phyloP scores from a whole-genome alignment of 176 grass and related monocot genomes.

The Cenchrus fungigraminus region DNA sequence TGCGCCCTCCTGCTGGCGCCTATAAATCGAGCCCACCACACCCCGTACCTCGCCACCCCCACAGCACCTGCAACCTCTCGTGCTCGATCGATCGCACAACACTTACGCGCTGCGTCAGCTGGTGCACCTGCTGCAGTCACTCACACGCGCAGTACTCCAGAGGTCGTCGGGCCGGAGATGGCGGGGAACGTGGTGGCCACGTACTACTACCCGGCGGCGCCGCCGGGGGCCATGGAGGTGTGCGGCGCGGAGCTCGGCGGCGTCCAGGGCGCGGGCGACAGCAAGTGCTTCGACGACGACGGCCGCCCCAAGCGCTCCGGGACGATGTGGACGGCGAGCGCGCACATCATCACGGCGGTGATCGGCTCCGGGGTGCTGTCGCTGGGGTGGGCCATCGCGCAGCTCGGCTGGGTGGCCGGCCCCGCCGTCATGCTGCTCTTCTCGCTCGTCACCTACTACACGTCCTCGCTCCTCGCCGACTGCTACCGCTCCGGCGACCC shows the following conservation, averaged over 20 bases:
- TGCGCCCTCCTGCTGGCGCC: not conserved
- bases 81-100: too few species aligned
- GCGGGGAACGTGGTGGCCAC: too few species aligned
- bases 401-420: slow-evolving; percentile 85
- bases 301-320: slow-evolving; percentile 54
- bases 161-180: too few species aligned
- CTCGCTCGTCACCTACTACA: slow-evolving; percentile 89
- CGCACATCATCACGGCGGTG: slow-evolving; percentile 91
- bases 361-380: slow-evolving; percentile 92
- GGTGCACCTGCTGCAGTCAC: too few species aligned
- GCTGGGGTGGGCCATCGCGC: slow-evolving; percentile 86
- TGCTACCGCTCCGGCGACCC: slow-evolving; percentile 87
- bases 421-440: slow-evolving; percentile 89
- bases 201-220: too few species aligned
- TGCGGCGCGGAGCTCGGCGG: too few species aligned
- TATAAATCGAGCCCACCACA: slow-evolving; percentile 33
- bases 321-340: slow-evolving; percentile 89
- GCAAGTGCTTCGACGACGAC: slow-evolving; percentile 58
- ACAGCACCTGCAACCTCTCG: not conserved
- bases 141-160: too few species aligned
- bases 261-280: too few species aligned
- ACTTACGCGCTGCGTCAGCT: too few species aligned
- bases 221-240: too few species aligned
- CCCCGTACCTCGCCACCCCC: not conserved
- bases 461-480: slow-evolving; percentile 81